phyloP scores from a whole-genome alignment of 73 alveolate species.

The Paramecium bursaria region DNA sequence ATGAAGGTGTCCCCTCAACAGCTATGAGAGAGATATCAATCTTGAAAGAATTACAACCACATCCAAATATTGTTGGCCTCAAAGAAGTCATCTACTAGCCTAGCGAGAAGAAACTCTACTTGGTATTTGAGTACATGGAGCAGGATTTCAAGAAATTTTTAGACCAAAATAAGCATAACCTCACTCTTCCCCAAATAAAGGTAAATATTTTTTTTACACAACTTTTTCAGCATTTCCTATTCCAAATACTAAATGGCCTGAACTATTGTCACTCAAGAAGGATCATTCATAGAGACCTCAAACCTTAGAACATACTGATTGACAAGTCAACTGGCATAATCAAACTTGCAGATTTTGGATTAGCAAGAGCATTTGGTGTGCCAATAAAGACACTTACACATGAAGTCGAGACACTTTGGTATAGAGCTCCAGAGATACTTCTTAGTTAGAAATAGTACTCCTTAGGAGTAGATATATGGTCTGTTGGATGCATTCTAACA shows the following conservation, averaged over 20 bases:
- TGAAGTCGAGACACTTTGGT: slow-evolving; percentile 97
- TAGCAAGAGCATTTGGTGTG: slow-evolving; percentile 95
- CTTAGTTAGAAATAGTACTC: slow-evolving; percentile 84
- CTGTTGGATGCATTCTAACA: slow-evolving; percentile 96
- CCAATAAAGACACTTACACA: slow-evolving; percentile 92
- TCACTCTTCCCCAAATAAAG: slow-evolving; percentile 57
- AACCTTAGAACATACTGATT: slow-evolving; percentile 88
- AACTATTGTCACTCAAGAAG: slow-evolving; percentile 87
- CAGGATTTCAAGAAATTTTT: slow-evolving; percentile 80
- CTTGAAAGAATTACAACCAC: slow-evolving; percentile 82
- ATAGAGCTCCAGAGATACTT: slow-evolving; percentile 96
- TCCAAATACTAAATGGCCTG: slow-evolving; percentile 82
- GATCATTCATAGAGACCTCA: slow-evolving; percentile 88
- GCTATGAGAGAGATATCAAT: slow-evolving; percentile 92
- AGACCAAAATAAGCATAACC: slow-evolving; percentile 69
- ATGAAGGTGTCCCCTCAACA: slow-evolving; percentile 95
- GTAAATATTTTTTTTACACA: slow-evolving; percentile 30
- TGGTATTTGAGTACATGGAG: slow-evolving; percentile 87
- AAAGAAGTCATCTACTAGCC: slow-evolving; percentile 73
- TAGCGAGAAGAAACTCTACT: slow-evolving; percentile 75
- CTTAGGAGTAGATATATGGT: slow-evolving; percentile 97
- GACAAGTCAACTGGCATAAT: slow-evolving; percentile 79
- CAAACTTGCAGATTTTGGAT: slow-evolving; percentile 94
- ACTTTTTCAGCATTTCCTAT: slow-evolving; percentile 74
- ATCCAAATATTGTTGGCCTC: slow-evolving; percentile 88